These are phyloP conservation scores for Echinosophora koreensis DNA, from an alignment of 306 rosid species.

Conservation along the genomic window DNA sequence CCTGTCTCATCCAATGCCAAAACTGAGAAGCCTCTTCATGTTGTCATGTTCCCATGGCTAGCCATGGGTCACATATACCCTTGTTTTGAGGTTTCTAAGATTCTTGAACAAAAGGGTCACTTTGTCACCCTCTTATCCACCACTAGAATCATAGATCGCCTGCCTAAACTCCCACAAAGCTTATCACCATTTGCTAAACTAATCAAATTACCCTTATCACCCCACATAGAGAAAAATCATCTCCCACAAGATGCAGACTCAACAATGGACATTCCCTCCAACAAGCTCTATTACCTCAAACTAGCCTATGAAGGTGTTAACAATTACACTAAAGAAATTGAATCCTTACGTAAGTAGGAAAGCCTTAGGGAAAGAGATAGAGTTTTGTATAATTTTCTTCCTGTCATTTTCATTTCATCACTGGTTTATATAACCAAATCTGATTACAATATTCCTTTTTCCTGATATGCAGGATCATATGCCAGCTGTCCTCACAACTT, in stretches of 20 bases:
- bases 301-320: constrained; percentile 52
- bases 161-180: constrained; percentile 55
- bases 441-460: too few relatives aligned
- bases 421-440: too few relatives aligned
- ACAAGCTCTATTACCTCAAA: constrained; percentile 55
- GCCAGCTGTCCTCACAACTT: too few relatives aligned
- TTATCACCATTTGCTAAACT: constrained; percentile 41
- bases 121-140: constrained; percentile 58
- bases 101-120: constrained; percentile 67
- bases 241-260: constrained; percentile 60
- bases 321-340: too few relatives aligned
- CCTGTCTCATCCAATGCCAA: constrained; percentile 16
- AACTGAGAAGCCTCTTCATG: constrained; percentile 50
- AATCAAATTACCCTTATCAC: constrained; percentile 56
- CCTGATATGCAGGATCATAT: too few relatives aligned
- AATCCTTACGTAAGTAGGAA: too few relatives aligned
- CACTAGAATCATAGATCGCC: constrained; percentile 60
- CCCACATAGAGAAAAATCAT: constrained; percentile 29
- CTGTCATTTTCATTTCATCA: too few relatives aligned
- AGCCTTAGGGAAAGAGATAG: too few relatives aligned
- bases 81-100: constrained; percentile 57
- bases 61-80: constrained; percentile 71
- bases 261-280: constrained; percentile 57
- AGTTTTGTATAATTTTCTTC: too few relatives aligned
- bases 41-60: constrained; percentile 74